A percentile compares a stretch with the other conserved stretches of the same genome.
Evolutionary conservation across 768 basidiomycete genomes (phyloP).

Genomic region (Cystobasidium tubakii): DNA sequence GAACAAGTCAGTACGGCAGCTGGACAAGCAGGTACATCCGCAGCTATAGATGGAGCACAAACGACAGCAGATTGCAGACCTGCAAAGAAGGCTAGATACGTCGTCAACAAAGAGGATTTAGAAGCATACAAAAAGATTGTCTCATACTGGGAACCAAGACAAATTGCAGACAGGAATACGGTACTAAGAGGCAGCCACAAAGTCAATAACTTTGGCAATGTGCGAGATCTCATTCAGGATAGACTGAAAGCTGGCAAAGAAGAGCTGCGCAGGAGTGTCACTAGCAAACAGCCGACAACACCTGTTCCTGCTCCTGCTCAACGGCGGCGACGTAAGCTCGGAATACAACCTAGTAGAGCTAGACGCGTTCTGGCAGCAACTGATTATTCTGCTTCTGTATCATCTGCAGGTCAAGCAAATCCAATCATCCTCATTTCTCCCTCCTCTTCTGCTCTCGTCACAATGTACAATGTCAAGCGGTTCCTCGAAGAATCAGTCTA

Average conservation of each 20-base stretch:
- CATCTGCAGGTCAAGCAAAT: constrained; percentile 60
- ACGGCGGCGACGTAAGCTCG: constrained; percentile 4
- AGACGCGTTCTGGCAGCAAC: not conserved
- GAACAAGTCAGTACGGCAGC: constrained; percentile 15
- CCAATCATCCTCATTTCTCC: constrained; percentile 98
- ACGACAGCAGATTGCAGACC: constrained; percentile 50
- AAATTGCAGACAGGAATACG: constrained; percentile 60
- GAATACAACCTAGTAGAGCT: constrained; percentile 31
- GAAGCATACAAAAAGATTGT: constrained; percentile 82
- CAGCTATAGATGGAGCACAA: constrained; percentile 48
- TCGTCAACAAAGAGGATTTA: constrained; percentile 67
- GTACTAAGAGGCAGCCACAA: constrained; percentile 65
- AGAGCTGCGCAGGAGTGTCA: constrained; percentile 22
- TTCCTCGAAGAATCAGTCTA: constrained; percentile 85
- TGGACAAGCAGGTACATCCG: not conserved
- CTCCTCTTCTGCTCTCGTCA: constrained; percentile 86
- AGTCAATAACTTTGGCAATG: constrained; percentile 68
- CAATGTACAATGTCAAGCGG: constrained; percentile 93
- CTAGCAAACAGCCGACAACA: constrained; percentile 11
- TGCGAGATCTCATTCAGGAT: constrained; percentile 63
- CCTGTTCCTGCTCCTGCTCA: constrained; percentile 22
- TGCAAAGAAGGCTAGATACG: constrained; percentile 64
- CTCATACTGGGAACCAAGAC: constrained; percentile 46
- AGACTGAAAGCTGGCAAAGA: constrained; percentile 74
- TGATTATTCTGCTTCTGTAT: not conserved